Evolutionary conservation across 2,329 filamentous ascomycete species (phyloP), one percentile per base, ranked within the genome.

Genomic region (Fusarium brevicatenulatum): DNA sequence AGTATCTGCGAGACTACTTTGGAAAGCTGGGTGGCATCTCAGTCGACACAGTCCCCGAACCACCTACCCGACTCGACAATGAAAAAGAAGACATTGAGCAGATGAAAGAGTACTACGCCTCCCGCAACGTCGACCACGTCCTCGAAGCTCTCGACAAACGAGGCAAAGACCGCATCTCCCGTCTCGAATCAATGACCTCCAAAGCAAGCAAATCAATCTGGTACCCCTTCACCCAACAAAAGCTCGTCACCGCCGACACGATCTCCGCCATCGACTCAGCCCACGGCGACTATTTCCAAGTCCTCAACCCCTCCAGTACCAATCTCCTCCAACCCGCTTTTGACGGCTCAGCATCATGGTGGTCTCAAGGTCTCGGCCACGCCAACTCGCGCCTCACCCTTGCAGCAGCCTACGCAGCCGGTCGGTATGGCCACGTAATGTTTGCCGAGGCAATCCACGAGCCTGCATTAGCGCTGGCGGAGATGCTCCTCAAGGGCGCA

Each of bases 141-240:
- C 81, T 93, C 0, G 79, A 84, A 0, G 78, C 82, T 2, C 84
- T 95, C 4, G 80, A 88, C 4, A 71, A 79, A 6, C 86, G 84
- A 19, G 92, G 94, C 61, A 74, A 82, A 3, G 71, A 83, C 7
- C 88, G 92, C 7, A 85, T 94, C 18, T 78, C 84, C 2, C 83
- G 87, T 1, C 81, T 96, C 0, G 87, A 91, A 39, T 85, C 83
- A 2, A 91, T 95, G 88, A 83, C 90, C 0, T 78, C 82, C 2
- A 85, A 87, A 44, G 93, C 94, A 0, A 85, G 90, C 62, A 79
- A 87, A 15, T 85, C 85, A 5, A 94, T 97, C 42, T 97, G 94
- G 94, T 95, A 95, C 75, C 94, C 94, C 0, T 97, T 97, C 76
- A 95, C 93, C 0, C 94, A 97, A 75, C 94, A 97, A 70, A 89